Conservation (phyloP, 2,329 filamentous ascomycete genomes). For the Herpotrichia juniperi region DNA sequence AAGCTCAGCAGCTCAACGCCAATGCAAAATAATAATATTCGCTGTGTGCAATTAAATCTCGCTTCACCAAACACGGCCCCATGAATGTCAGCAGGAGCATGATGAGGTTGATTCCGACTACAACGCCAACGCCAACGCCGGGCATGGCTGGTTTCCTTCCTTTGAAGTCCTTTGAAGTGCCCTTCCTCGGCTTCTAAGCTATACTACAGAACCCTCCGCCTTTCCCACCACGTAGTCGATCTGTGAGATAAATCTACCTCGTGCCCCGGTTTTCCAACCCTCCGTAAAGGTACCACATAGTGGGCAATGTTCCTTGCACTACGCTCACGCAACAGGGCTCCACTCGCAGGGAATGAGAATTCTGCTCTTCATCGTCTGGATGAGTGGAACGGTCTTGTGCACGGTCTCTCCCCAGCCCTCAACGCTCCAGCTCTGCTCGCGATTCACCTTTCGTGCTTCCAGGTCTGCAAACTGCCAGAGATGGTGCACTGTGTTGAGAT, state of each 20-base stretch:
- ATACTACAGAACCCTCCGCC: constrained; percentile 7
- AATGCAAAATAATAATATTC: neutral
- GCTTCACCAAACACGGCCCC: neutral
- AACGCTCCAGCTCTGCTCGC: constrained; percentile 94
- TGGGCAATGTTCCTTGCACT: neutral
- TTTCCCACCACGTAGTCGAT: neutral
- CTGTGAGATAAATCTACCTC: neutral
- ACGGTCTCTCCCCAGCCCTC: constrained; percentile 97
- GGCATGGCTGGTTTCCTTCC: neutral
- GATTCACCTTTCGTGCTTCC: constrained; percentile 86
- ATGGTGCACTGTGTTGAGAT: constrained; percentile 96
- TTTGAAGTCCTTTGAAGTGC: neutral
- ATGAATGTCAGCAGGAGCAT: neutral
- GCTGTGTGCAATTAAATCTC: neutral
- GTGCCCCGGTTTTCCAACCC: neutral
- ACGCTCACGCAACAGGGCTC: constrained; percentile 80
- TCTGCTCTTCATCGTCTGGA: constrained; percentile 94
- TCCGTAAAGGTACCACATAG: neutral
- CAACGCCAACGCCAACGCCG: constrained; percentile 6
- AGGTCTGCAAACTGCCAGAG: constrained; percentile 98
- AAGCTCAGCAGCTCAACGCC: neutral
- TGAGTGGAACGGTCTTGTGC: constrained; percentile 96
- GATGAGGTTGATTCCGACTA: constrained; percentile 4
- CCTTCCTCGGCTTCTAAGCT: neutral
- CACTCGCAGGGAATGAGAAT: constrained; percentile 95